Evolutionary conservation across 2,329 filamentous ascomycete genomes (phyloP), one percentile per base, ranked within the genome.

Genomic region (Penicillium sp.): DNA sequence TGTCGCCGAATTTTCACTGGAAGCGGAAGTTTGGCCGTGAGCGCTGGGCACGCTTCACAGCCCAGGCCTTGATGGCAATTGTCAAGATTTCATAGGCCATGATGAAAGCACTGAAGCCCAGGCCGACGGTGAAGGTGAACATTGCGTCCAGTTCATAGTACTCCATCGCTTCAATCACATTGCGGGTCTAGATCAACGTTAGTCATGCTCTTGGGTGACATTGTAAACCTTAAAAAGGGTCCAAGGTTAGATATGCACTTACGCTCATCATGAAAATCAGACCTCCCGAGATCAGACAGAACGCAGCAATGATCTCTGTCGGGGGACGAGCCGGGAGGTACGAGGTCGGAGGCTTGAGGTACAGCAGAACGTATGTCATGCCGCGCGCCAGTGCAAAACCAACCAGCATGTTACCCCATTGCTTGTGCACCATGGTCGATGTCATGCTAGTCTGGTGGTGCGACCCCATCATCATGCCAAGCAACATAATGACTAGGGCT

Each of bases 381-480:
- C 77, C 82, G 41, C 91, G 82, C 22, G 88, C 83, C 51, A 94
- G 76, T 0, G 89, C 84, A 48, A 88, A 90, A 24, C 84, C 88
- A 41, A 87, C 78, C 46, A 97, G 78, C 57, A 97, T 77, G 61
- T 82, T 83, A 24, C 91, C 91, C 91, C 91, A 97, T 69, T 96
- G 90, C 64, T 84, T 84, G 72, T 97, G 91, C 43, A 97, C 80
- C 87, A 93, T 95, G 58, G 83, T 87, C 9, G 88, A 91, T 41
- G 89, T 78, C 84, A 88, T 88, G 52, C 82, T 87, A 26, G 75
- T 68, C 66, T 95, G 90, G 52, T 91, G 87, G 69, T 97, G 91
- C 24, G 87, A 88, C 63, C 85, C 85, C 91, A 97, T 97, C 87
- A 95, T 93, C 65, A 90, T 80, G 31, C 93, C 93, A 1, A 96